Base-by-base conservation (phyloP, 2,329 filamentous ascomycete species). In the Colletotrichum higginsianum region DNA sequence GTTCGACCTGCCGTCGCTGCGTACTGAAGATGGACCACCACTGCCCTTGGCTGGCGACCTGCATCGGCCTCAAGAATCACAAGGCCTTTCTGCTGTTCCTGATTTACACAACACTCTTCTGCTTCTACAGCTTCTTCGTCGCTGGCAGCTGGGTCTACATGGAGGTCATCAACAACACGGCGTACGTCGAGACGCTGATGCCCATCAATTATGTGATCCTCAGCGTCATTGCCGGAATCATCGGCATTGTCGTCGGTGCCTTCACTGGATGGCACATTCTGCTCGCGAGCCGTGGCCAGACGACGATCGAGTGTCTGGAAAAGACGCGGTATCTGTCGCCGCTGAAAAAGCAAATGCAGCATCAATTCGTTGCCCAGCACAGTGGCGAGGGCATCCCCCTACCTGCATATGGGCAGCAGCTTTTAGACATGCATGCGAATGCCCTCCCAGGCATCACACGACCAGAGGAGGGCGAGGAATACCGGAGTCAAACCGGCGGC, bases 21-120 rank as follows among this genome's bases (percentile, higher is more conserved):
- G 95, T 99, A 35, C 87, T 99, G 81, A 99, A 99, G 86, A 99
- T 99, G 96, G 96, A 99, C 80, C 96, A 99, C 82, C 96, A 99
- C 84, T 99, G 96, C 81, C 96, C 96, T 18, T 99, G 96, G 96
- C 88, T 99, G 61, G 96, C 96, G 38, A 98, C 94, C 4, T 99
- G 96, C 82, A 93, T 99, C 71, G 96, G 96, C 23, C 86, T 99
- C 74, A 91, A 90, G 79, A 99, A 99, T 83, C 97, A 98, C 87
- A 99, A 99, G 84, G 89, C 95, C 0, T 99, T 99, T 80, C 81
- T 99, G 64, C 88, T 98, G 3, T 99, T 98, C 81, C 86, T 99
- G 35, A 89, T 95, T 67, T 98, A 99, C 81, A 94, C 94, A 0
- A 94, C 92, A 4, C 73, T 98, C 2, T 98, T 98, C 83, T 95